These are phyloP conservation scores for Beauveria australis DNA, from an alignment of 2,329 filamentous ascomycete genomes.

Conservation along the genomic window DNA sequence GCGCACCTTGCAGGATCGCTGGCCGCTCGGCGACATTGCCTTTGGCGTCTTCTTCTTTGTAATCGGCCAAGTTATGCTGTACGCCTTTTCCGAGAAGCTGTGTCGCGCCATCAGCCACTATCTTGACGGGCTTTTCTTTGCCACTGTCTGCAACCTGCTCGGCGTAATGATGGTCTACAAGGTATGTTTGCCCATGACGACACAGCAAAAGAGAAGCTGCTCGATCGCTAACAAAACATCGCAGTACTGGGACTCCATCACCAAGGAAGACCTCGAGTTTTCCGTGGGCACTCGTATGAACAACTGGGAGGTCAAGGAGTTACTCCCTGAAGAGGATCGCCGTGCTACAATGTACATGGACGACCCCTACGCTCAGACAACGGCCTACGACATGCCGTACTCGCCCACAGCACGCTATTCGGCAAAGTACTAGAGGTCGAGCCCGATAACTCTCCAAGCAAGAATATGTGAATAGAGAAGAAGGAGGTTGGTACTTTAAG, in stretches of 20 bases:
- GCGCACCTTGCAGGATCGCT: constrained; percentile 87
- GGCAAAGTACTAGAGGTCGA: constrained; percentile 32
- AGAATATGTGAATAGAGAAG: constrained; percentile 5
- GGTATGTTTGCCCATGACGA: constrained; percentile 35
- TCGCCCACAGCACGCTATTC: constrained; percentile 39
- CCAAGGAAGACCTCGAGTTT: constrained; percentile 95
- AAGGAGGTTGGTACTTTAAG: not conserved
- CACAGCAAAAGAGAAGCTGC: not conserved
- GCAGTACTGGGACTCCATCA: constrained; percentile 98
- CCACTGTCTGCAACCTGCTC: constrained; percentile 85
- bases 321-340: constrained; percentile 72
- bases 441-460: not conserved
- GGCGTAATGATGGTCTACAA: constrained; percentile 99
- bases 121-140: constrained; percentile 88
- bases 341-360: constrained; percentile 65
- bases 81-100: constrained; percentile 78
- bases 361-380: constrained; percentile 52
- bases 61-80: constrained; percentile 84
- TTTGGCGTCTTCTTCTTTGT: constrained; percentile 91
- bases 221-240: not conserved
- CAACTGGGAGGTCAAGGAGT: constrained; percentile 97
- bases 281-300: constrained; percentile 91
- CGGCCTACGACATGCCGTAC: constrained; percentile 44
- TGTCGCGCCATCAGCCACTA: constrained; percentile 85
- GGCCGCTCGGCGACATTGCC: constrained; percentile 85